phyloP scores from a whole-genome alignment of 257 asterid species.

The Handroanthus guayacan region DNA sequence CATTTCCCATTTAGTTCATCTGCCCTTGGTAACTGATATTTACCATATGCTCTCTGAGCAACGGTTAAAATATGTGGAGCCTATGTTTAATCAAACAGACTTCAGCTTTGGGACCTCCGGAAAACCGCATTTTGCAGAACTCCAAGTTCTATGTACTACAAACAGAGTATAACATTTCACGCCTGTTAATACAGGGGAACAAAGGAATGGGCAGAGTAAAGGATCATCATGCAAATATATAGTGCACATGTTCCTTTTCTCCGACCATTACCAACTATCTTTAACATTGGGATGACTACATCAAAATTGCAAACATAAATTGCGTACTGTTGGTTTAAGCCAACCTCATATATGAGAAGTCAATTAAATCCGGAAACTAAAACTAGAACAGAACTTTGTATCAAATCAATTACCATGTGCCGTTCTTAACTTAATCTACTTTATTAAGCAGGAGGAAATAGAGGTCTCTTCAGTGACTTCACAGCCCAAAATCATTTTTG shows the following conservation, averaged over 20 bases:
- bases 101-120: background rate
- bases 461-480: background rate
- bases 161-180: background rate
- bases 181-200: background rate
- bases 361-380: background rate
- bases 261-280: background rate
- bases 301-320: background rate
- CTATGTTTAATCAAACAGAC: background rate
- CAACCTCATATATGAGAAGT: background rate
- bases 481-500: background rate
- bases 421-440: background rate
- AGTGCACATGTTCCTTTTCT: background rate
- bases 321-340: background rate
- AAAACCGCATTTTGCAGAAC: background rate
- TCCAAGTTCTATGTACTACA: background rate
- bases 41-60: background rate
- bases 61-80: background rate
- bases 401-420: background rate
- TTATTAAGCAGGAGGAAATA: background rate
- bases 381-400: background rate
- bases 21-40: background rate
- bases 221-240: background rate
- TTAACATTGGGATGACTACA: background rate
- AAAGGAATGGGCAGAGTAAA: background rate
- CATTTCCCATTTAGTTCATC: background rate